phyloP scores from a whole-genome alignment of 2,329 filamentous ascomycete genomes.

The Phialophora macrospora region DNA sequence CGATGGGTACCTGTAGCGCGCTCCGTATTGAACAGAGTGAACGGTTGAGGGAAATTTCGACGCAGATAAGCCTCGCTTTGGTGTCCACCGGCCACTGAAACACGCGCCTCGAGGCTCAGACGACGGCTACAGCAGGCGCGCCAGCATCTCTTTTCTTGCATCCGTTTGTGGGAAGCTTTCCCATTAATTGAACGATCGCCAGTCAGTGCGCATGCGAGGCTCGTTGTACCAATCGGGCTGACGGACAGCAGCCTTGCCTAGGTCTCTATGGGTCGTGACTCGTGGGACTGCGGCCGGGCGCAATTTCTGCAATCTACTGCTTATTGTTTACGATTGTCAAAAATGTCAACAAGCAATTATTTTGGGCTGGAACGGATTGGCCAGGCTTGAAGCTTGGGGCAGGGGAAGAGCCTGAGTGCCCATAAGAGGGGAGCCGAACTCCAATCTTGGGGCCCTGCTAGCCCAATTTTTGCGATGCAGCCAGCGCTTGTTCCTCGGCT shows the following conservation, averaged over 20 bases:
- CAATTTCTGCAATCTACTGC: conserved; percentile 28
- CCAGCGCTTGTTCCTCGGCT: conserved; percentile 34
- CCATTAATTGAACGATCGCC: neutral
- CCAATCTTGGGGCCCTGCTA: conserved; percentile 13
- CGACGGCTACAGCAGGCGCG: conserved; percentile 4
- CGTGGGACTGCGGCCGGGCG: conserved; percentile 17
- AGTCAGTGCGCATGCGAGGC: neutral
- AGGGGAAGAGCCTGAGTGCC: conserved; percentile 17
- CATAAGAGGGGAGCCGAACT: conserved; percentile 18
- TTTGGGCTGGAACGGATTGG: conserved; percentile 29
- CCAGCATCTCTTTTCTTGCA: neutral
- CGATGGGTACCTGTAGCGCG: conserved; percentile 17
- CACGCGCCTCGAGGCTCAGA: conserved; percentile 12
- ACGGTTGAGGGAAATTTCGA: conserved; percentile 25
- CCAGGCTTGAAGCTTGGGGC: conserved; percentile 18
- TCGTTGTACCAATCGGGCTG: conserved; percentile 24
- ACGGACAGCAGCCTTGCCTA: conserved; percentile 19
- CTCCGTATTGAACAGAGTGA: conserved; percentile 3
- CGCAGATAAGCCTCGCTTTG: conserved; percentile 2
- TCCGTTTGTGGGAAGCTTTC: neutral
- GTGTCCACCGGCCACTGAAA: conserved; percentile 18
- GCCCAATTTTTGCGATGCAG: conserved; percentile 17
- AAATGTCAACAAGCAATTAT: conserved; percentile 26
- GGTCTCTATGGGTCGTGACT: conserved; percentile 18
- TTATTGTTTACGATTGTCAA: conserved; percentile 27